Base-by-base conservation (phyloP, 2,329 filamentous ascomycete genomes). In the Arachnopeziza araneosa region DNA sequence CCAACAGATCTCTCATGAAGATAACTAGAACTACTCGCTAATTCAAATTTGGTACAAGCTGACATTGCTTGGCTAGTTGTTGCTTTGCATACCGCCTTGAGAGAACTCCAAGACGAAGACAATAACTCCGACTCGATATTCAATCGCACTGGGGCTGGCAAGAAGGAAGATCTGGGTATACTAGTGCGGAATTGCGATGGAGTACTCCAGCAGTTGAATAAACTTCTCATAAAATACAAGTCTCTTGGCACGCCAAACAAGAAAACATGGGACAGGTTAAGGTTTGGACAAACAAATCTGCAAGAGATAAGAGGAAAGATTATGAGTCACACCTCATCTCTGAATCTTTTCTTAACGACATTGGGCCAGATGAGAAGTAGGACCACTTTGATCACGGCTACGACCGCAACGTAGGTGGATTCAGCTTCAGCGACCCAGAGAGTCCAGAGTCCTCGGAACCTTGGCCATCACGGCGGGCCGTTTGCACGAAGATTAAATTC, bases 221-320 rank as follows among this genome's bases (percentile, higher is more conserved):
- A 57, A 22, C 50, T 59, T 19, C 12, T 66, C 7, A 49, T 56
- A 5, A 66, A 64, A 57, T 62, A 66, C 24, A 54, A 63, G 53
- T 53, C 60, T 26, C 49, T 64, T 5, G 60, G 55, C 1, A 58
- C 57, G 8, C 5, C 23, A 19, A 53, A 53, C 50, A 56, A 63
- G 52, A 57, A 64, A 54, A 64, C 63, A 14, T 73, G 69, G 70
- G 68, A 70, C 50, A 56, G 66, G 32, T 48, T 73, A 5, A 66
- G 50, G 8, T 69, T 56, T 57, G 65, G 63, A 2, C 58, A 60
- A n/a, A 49, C 62, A 19, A 61, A 67, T 2, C 54, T 69, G 24
- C 48, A 51, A 22, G 62, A 67, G n/a, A 52, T 69, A 23, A 55
- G 66, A 24, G 50, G 54, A 30, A 64, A 67, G n/a, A 59, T 70